A percentile compares a stretch with the other conserved stretches of the same genome.
These are phyloP conservation scores for Ensete glaucum DNA, from an alignment of 176 grass and related monocot genomes.

Conservation along the genomic window DNA sequence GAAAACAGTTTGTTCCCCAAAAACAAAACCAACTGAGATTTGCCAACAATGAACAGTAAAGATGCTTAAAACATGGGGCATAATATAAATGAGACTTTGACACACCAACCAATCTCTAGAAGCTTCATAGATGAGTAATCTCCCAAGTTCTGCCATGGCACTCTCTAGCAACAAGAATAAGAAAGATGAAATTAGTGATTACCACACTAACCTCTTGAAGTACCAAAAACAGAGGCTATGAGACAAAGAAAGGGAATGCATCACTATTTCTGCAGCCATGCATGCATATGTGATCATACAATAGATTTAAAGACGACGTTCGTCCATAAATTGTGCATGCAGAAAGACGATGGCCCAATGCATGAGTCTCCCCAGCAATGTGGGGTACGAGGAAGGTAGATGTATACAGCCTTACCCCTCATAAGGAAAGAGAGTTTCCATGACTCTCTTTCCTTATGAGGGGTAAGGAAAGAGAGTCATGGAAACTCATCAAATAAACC, in stretches of 20 bases:
- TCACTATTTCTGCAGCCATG: neutral
- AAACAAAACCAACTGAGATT: neutral
- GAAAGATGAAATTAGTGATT: neutral
- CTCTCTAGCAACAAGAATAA: conserved; percentile 40
- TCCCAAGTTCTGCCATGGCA: conserved; percentile 89
- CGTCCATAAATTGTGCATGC: no score
- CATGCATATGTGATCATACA: neutral
- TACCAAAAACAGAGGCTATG: neutral
- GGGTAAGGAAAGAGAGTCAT: no score
- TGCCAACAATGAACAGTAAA: neutral
- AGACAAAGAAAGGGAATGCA: neutral
- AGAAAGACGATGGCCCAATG: no score
- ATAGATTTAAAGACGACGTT: neutral
- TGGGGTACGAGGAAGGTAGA: no score
- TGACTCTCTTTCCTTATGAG: no score
- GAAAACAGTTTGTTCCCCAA: no score
- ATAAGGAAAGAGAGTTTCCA: no score
- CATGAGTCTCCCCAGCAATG: no score
- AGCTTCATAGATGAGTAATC: conserved; percentile 89
- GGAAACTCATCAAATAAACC: no score
- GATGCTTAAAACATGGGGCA: neutral
- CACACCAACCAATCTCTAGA: conserved; percentile 93
- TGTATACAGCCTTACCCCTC: no score
- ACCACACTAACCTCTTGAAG: neutral
- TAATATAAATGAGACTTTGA: neutral